Evolutionary conservation across 805 yeast species (phyloP).

Genomic region (Pichia exigua): DNA sequence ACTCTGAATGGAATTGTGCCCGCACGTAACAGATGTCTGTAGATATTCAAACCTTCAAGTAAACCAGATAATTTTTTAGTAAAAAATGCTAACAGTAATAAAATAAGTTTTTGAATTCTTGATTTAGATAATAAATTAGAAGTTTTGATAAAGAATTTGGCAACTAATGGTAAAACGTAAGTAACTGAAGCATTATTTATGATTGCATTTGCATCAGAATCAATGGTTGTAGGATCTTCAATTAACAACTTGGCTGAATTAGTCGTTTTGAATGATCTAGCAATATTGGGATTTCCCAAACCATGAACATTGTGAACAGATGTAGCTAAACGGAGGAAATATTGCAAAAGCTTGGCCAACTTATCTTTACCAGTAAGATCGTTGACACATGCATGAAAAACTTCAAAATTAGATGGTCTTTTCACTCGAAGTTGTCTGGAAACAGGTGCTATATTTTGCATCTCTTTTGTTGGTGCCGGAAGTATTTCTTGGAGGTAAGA

Average conservation of each 20-base stretch:
- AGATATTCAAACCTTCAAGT: constrained; percentile 39
- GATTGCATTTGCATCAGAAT: neutral
- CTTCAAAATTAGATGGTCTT: constrained; percentile 5
- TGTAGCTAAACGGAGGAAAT: constrained; percentile 45
- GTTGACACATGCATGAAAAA: constrained; percentile 31
- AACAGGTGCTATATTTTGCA: neutral
- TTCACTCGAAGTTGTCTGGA: neutral
- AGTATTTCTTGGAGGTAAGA: neutral
- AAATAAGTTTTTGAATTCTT: neutral
- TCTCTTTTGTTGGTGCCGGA: neutral
- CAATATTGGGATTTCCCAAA: constrained; percentile 4
- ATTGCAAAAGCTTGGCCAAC: constrained; percentile 56
- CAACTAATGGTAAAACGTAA: neutral
- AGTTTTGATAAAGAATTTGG: neutral
- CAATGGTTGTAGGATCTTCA: neutral
- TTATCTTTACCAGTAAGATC: constrained; percentile 62
- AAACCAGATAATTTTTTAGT: constrained; percentile 6
- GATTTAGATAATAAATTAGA: neutral
- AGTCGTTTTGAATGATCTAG: neutral
- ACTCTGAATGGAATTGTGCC: constrained; percentile 63
- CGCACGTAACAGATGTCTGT: constrained; percentile 62
- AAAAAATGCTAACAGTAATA: constrained; percentile 4
- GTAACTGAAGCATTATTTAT: neutral
- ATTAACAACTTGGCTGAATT: neutral
- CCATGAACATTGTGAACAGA: constrained; percentile 23